These are phyloP conservation scores for Tetrastigma voinierianum DNA, from an alignment of 164 flowering plant genomes.

Conservation along the genomic window DNA sequence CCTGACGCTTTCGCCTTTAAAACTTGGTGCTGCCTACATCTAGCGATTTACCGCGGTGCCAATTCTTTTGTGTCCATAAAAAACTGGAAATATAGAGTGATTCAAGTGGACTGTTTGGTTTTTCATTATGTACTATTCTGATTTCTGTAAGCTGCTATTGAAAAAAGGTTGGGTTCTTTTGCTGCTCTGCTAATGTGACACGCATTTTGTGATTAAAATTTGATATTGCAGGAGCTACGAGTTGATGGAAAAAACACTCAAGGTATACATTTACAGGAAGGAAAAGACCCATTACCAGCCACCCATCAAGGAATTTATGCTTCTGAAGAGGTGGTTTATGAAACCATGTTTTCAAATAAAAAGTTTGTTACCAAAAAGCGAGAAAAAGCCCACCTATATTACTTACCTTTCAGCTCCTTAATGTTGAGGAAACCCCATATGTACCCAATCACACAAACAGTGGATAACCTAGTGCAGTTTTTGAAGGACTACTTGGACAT, in stretches of 20 bases:
- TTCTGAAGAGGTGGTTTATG: slow-evolving; percentile 91
- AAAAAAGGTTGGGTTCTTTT: too few relatives aligned
- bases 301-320: slow-evolving; percentile 57
- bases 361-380: slow-evolving; percentile 54
- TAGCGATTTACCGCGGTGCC: too few relatives aligned
- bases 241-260: slow-evolving; percentile 62
- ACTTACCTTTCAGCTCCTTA: slow-evolving; percentile 73
- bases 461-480: slow-evolving; percentile 35
- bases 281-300: slow-evolving; percentile 52
- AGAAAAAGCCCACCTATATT: slow-evolving; percentile 66
- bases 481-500: slow-evolving; percentile 48
- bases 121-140: too few relatives aligned
- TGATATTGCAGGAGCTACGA: slow-evolving; percentile 63
- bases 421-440: slow-evolving; percentile 44
- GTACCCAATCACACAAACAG: slow-evolving; percentile 54
- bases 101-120: too few relatives aligned
- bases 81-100: too few relatives aligned
- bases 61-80: too few relatives aligned
- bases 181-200: too few relatives aligned
- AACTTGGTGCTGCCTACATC: too few relatives aligned
- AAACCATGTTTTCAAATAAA: slow-evolving; percentile 50
- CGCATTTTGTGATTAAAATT: too few relatives aligned
- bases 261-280: slow-evolving; percentile 63
- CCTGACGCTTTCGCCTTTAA: too few relatives aligned
- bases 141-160: too few relatives aligned